These are phyloP conservation scores for Kernera saxatilis DNA, from an alignment of 345 rosid species.

Conservation along the genomic window DNA sequence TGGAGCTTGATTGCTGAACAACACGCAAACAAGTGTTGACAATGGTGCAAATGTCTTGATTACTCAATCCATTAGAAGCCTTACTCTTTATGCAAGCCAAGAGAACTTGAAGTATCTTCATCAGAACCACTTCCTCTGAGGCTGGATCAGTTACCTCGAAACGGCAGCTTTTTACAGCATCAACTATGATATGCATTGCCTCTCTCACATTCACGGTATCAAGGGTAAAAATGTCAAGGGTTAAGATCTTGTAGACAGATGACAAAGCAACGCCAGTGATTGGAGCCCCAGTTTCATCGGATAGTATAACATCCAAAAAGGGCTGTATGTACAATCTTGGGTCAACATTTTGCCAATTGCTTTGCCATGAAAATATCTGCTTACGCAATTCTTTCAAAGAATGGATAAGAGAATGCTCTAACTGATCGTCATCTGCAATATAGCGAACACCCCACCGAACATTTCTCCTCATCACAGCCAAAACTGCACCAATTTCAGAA, in stretches of 20 bases:
- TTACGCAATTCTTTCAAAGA: conserved; percentile 64
- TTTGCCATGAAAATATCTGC: conserved; percentile 56
- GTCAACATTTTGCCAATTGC: conserved; percentile 44
- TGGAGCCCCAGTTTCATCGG: conserved; percentile 78
- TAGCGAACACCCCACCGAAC: conserved; percentile 66
- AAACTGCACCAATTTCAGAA: conserved; percentile 63
- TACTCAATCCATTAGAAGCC: conserved; percentile 55
- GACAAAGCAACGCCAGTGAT: conserved; percentile 81
- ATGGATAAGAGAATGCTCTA: conserved; percentile 68
- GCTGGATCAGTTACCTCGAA: conserved; percentile 76
- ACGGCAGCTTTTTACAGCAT: conserved; percentile 64
- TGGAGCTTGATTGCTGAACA: conserved; percentile 68
- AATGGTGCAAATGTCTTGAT: conserved; percentile 64
- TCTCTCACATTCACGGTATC: conserved; percentile 56
- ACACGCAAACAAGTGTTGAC: conserved; percentile 68
- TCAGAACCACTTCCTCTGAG: conserved; percentile 71
- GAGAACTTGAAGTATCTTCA: conserved; percentile 84
- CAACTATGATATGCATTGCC: conserved; percentile 60
- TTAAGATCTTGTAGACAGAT: conserved; percentile 64
- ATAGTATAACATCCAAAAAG: conserved; percentile 62
- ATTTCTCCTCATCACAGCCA: conserved; percentile 82
- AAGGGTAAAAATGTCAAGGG: conserved; percentile 50
- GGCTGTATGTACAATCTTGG: conserved; percentile 62
- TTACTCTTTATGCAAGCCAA: conserved; percentile 73
- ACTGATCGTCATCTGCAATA: conserved; percentile 53